Conservation (phyloP, 495 filamentous ascomycete genomes). For the Acidomyces sp. region DNA sequence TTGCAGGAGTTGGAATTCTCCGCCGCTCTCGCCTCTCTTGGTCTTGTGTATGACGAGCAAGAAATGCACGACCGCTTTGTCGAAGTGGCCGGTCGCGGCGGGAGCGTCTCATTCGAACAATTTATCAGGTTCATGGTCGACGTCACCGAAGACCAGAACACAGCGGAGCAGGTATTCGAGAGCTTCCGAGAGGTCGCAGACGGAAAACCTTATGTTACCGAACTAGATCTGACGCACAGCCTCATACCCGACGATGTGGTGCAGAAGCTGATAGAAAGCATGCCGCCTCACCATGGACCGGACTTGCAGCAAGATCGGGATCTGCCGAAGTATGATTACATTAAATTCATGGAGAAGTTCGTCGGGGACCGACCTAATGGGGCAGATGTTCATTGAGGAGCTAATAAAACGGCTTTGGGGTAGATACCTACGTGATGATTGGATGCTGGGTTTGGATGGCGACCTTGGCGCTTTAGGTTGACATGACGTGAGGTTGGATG, state of each 20-base stretch:
- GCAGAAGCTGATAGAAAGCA: conserved; percentile 74
- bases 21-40: conserved; percentile 82
- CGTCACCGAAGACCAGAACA: conserved; percentile 96
- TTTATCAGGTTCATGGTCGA: conserved; percentile 99
- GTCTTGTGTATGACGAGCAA: conserved; percentile 83
- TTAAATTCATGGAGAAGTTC: conserved; percentile 81
- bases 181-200: conserved; percentile 93
- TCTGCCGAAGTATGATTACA: conserved; percentile 74
- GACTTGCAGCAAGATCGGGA: conserved; percentile 68
- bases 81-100: conserved; percentile 53
- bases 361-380: no score
- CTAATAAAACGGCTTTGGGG: no score
- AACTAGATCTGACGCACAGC: conserved; percentile 87
- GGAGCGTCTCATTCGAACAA: conserved; percentile 87
- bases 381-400: no score
- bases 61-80: conserved; percentile 92
- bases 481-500: no score
- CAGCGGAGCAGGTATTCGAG: conserved; percentile 94
- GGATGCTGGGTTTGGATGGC: no score
- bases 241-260: conserved; percentile 92
- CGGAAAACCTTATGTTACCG: conserved; percentile 95
- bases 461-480: no score
- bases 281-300: conserved; percentile 67
- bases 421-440: no score
- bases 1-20: conserved; percentile 92